These are phyloP conservation scores for Catharanthus roseus DNA, from an alignment of 257 asterid species.

Conservation along the genomic window DNA sequence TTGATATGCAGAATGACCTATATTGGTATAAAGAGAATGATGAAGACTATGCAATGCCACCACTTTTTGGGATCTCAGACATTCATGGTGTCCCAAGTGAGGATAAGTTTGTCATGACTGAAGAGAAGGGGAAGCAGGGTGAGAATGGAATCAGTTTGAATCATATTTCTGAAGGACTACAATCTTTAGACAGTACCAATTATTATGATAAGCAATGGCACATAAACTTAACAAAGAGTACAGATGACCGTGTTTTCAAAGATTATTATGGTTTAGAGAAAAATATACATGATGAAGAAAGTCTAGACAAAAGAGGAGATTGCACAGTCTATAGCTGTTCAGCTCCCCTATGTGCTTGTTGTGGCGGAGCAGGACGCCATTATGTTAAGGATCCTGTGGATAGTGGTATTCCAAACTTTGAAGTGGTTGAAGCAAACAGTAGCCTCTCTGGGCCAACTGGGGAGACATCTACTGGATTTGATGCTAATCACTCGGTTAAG, in stretches of 20 bases:
- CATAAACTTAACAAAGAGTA: slow-evolving; percentile 17
- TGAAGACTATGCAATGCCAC: slow-evolving; percentile 66
- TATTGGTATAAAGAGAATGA: slow-evolving; percentile 85
- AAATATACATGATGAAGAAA: slow-evolving; percentile 30
- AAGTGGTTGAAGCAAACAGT: slow-evolving; percentile 20
- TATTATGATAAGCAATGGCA: slow-evolving; percentile 27
- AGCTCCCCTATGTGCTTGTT: slow-evolving; percentile 46
- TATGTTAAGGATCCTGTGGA: slow-evolving; percentile 18
- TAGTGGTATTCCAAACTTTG: slow-evolving; percentile 21
- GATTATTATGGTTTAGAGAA: slow-evolving; percentile 39
- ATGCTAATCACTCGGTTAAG: slow-evolving; percentile 16
- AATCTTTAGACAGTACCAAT: slow-evolving; percentile 7
- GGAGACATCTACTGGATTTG: slow-evolving; percentile 17
- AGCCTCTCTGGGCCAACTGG: slow-evolving; percentile 11
- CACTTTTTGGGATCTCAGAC: slow-evolving; percentile 42
- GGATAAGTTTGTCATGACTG: slow-evolving; percentile 69
- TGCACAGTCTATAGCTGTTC: slow-evolving; percentile 32
- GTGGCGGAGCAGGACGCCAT: slow-evolving; percentile 24
- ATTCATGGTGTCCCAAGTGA: slow-evolving; percentile 53
- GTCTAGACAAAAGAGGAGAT: slow-evolving; percentile 13
- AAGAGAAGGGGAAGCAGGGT: slow-evolving; percentile 28
- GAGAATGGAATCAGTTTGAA: slow-evolving; percentile 22
- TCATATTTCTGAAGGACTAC: slow-evolving; percentile 21
- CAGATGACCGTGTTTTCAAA: slow-evolving; percentile 22
- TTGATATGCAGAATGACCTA: slow-evolving; percentile 82